These are phyloP conservation scores for Peterozyma xylosa DNA, from an alignment of 805 yeast genomes.

Conservation along the genomic window DNA sequence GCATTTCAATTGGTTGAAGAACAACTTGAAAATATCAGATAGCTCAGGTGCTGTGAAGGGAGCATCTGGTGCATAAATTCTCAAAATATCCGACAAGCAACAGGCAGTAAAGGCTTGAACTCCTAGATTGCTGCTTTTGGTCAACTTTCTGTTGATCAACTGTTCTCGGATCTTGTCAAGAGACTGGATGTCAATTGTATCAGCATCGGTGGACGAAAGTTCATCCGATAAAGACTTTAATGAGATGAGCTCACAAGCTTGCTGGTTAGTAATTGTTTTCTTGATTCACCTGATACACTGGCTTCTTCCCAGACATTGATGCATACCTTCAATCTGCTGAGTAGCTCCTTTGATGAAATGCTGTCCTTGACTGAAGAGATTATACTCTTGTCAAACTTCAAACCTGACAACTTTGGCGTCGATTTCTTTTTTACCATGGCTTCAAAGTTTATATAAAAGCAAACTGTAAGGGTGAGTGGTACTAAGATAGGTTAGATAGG, in stretches of 20 bases:
- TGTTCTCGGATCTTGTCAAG: constrained; percentile 40
- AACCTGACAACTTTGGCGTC: neutral
- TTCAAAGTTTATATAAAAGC: neutral
- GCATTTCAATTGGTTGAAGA: constrained; percentile 54
- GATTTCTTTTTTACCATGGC: neutral
- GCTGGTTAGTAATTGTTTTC: constrained; percentile 8
- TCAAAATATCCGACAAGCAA: constrained; percentile 65
- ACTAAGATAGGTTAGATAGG: too few species aligned
- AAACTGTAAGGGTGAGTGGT: too few species aligned
- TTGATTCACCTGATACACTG: too few species aligned
- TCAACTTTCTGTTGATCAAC: constrained; percentile 49
- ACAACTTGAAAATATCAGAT: constrained; percentile 56
- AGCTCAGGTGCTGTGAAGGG: constrained; percentile 67
- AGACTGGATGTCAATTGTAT: constrained; percentile 37
- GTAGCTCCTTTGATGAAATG: constrained; percentile 54
- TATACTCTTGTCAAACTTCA: constrained; percentile 37
- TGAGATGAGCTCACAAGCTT: neutral
- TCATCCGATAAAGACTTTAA: constrained; percentile 48
- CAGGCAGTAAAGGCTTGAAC: constrained; percentile 67
- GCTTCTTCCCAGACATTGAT: neutral
- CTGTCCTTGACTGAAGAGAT: constrained; percentile 50
- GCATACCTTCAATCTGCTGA: constrained; percentile 42
- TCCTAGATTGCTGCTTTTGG: constrained; percentile 56
- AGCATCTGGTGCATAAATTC: constrained; percentile 85
- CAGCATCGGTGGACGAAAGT: constrained; percentile 57